Conservation (phyloP, 805 yeast species). For the Priceomyces haplophilus region DNA sequence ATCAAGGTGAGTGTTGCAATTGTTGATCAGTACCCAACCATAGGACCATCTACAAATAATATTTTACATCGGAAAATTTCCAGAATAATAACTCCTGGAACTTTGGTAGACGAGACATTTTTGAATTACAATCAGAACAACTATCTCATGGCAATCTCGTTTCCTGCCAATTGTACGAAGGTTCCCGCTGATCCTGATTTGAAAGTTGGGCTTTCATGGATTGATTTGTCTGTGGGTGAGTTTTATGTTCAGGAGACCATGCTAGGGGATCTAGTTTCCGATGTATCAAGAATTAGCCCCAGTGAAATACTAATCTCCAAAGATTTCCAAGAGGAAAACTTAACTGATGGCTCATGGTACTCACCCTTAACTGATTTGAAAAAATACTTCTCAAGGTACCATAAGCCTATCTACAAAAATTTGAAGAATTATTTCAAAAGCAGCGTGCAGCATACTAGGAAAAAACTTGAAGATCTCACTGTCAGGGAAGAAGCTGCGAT, state of each 20-base stretch:
- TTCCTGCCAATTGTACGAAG: slow-evolving; percentile 47
- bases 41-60: slow-evolving; percentile 19
- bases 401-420: slow-evolving; percentile 30
- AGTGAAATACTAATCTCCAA: slow-evolving; percentile 68
- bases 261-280: slow-evolving; percentile 59
- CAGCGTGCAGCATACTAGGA: slow-evolving; percentile 35
- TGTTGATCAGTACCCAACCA: slow-evolving; percentile 58
- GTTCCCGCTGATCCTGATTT: slow-evolving; percentile 38
- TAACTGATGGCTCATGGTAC: slow-evolving; percentile 51
- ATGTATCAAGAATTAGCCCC: slow-evolving; percentile 75
- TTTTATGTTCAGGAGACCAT: slow-evolving; percentile 65
- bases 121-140: slow-evolving; percentile 71
- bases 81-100: slow-evolving; percentile 88
- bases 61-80: slow-evolving; percentile 65
- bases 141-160: slow-evolving; percentile 61
- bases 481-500: slow-evolving; percentile 59
- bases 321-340: slow-evolving; percentile 34
- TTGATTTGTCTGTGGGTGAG: slow-evolving; percentile 82
- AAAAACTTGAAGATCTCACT: slow-evolving; percentile 27
- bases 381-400: slow-evolving; percentile 59
- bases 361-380: slow-evolving; percentile 57
- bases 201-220: slow-evolving; percentile 78
- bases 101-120: slow-evolving; percentile 82
- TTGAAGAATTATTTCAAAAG: slow-evolving; percentile 29
- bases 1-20: slow-evolving; percentile 72